A percentile compares a stretch with the other conserved stretches of the same genome.
phyloP scores from a whole-genome alignment of 768 basidiomycete species.

The Exsudoporus frostii region DNA sequence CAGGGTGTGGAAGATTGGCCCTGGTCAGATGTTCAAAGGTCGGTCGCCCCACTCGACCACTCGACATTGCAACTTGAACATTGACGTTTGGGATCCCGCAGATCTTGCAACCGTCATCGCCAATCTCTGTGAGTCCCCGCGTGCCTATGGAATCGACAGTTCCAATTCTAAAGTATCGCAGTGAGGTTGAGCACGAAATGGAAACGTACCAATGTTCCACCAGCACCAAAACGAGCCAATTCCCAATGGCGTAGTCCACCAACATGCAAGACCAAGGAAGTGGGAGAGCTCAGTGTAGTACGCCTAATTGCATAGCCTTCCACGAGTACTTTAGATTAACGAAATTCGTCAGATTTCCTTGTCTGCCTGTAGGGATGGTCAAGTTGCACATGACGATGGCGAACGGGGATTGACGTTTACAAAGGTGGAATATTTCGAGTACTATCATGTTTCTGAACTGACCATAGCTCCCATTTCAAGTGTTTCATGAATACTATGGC shows the following conservation, averaged over 20 bases:
- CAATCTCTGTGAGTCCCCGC: constrained; percentile 8
- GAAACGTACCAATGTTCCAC: not conserved
- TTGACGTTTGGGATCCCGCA: not conserved
- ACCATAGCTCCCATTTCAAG: constrained; percentile 2
- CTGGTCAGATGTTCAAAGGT: constrained; percentile 18
- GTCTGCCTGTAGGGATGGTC: constrained; percentile 25
- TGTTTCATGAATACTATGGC: constrained; percentile 18
- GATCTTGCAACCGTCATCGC: constrained; percentile 6
- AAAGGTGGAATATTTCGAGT: constrained; percentile 11
- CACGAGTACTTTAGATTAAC: not conserved
- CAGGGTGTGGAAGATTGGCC: constrained; percentile 13
- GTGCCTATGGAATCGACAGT: not conserved
- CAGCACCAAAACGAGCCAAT: constrained; percentile 8
- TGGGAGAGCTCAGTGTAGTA: constrained; percentile 22
- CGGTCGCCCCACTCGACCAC: not conserved
- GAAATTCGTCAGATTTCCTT: constrained; percentile 23
- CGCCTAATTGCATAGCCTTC: not conserved
- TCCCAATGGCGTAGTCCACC: constrained; percentile 4
- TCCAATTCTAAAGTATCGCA: not conserved
- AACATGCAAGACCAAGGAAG: not conserved
- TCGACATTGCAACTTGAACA: not conserved
- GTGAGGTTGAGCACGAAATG: constrained; percentile 6
- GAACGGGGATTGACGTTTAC: constrained; percentile 21
- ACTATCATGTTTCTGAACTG: not conserved
- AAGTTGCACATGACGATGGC: constrained; percentile 23